Evolutionary conservation across 2,329 filamentous ascomycete genomes (phyloP), one percentile per base, ranked within the genome.

Genomic region (Cercospora brassicicola): DNA sequence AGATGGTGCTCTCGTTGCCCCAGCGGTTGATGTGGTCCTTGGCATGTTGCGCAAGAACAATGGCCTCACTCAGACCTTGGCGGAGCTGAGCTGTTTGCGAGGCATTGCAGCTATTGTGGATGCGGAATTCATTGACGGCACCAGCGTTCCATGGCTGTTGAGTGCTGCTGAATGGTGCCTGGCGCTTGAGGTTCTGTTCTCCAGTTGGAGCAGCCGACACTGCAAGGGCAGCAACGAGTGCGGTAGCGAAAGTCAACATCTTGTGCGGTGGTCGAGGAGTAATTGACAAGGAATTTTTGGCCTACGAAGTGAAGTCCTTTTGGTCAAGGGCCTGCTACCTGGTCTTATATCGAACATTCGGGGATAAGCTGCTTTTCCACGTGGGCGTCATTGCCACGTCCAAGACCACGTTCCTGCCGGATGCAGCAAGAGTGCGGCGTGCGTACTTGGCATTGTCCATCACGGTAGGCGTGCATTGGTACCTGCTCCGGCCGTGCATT

Each of bases 21-120:
- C 82, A 85, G 57, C 83, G 82, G 13, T 87, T 82, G 61, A 89
- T 84, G 74, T 91, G 89, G 48, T 89, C 84, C 67, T 84, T 85
- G 6, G 89, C 89, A 73, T 90, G 88, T 62, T 82, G 77, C 7
- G 86, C 87, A 3, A 91, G 81, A 62, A 79, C 76, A 45, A 89
- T 78, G 4, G 87, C 83, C 76, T 91, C 89, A 18, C 84, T 79
- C 0, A 92, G 81, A 5, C 83, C 89, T 15, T 79, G 78, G 42
- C 81, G 78, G 53, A 91, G 82, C 76, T 90, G 87, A 7, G 78
- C 78, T 51, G 81, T 82, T 72, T 90, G 83, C 1, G 88, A 90
- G 59, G 81, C 78, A 73, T 91, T 91, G 81, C 90, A 91, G 26
- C 88, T 90, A 36, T 82, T 76, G 77, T 91, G 89, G 75, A 91